A percentile compares a stretch with the other conserved stretches of the same genome.
phyloP scores from a whole-genome alignment of 768 basidiomycete species.

The Rossbeevera mucosa region DNA sequence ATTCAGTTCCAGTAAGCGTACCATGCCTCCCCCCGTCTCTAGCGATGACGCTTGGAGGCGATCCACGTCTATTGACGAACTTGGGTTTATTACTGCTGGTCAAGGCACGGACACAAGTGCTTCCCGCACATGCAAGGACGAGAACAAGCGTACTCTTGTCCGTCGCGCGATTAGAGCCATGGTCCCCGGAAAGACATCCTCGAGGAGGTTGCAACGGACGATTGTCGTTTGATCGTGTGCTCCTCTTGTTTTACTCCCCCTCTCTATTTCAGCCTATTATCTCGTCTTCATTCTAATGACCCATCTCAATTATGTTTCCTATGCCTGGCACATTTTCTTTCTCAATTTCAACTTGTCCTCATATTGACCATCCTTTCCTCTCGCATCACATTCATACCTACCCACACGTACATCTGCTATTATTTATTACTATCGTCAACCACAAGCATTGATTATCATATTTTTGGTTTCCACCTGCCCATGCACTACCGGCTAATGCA shows the following conservation, averaged over 20 bases:
- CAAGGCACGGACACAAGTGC: constrained; percentile 21
- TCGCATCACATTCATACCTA: constrained; percentile 6
- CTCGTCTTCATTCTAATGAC: constrained; percentile 17
- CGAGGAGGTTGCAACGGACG: constrained; percentile 46
- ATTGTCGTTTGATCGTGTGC: constrained; percentile 20
- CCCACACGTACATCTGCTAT: constrained; percentile 23
- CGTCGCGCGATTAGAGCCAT: constrained; percentile 74
- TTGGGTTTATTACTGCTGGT: constrained; percentile 48
- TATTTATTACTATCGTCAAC: constrained; percentile 34
- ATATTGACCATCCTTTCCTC: constrained; percentile 20
- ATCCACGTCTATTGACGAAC: constrained; percentile 57
- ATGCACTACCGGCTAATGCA: constrained; percentile 4
- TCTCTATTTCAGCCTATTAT: background rate
- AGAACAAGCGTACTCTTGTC: constrained; percentile 48
- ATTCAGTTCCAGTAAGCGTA: constrained; percentile 37
- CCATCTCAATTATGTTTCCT: constrained; percentile 7
- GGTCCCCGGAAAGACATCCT: constrained; percentile 57
- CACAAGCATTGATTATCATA: constrained; percentile 6
- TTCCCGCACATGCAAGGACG: constrained; percentile 30
- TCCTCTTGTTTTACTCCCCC: background rate
- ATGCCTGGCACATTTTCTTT: constrained; percentile 11
- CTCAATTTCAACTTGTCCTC: constrained; percentile 19
- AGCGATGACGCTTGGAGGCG: constrained; percentile 52
- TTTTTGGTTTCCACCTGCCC: background rate
- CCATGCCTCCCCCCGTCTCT: constrained; percentile 71